Base-by-base conservation (phyloP, 306 rosid species). In the Mimosa pudica region DNA sequence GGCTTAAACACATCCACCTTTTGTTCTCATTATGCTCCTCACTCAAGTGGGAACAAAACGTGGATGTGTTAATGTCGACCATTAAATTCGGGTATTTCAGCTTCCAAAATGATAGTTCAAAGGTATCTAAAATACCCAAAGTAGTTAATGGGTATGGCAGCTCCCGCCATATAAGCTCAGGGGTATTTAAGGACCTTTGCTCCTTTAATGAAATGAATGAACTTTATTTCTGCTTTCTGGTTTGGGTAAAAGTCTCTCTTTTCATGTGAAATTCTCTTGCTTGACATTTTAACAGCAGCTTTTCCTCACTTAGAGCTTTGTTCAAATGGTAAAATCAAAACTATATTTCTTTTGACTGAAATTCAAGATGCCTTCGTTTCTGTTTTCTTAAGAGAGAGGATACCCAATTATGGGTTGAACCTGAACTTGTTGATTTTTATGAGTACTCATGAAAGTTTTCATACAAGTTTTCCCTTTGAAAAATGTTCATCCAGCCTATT, bases 201-300 rank as follows among this genome's bases (percentile, higher is more conserved):
- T 71, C 33, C 33, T 65, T 12, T 33, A 13, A 18, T 82, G 49
- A 65, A 45, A 20, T 75, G 71, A 74, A 78, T 73, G 38, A 78
- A 36, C 24, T 51, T 75, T 42, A 10, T 62, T 32, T 78, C 74
- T 66, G 73, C 38, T 65, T 64, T 55, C 54, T 45, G 62, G 44
- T 49, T 51, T 57, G 44, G 41, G 58, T 16, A 55, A 17, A 74
- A 33, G 54, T 69, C 38, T 42, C 75, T 55, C 49, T 18, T 62
- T 10, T 66, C 18, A 57, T 0, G 3, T 41, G 11, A 70, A 32
- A 2, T 64, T 51, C 11, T 77, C 68, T 49, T 36, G 3, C 30
- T 41, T 18, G 41, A 44, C 17, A 44, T 62, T 69, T 76, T 13
- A 16, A 68, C 73, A 7, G n/a, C 16, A 42, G 4, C n/a, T 68